Evolutionary conservation across 768 basidiomycete species (phyloP), one percentile per base, ranked within the genome.

Genomic region (Pisolithus marmoratus): DNA sequence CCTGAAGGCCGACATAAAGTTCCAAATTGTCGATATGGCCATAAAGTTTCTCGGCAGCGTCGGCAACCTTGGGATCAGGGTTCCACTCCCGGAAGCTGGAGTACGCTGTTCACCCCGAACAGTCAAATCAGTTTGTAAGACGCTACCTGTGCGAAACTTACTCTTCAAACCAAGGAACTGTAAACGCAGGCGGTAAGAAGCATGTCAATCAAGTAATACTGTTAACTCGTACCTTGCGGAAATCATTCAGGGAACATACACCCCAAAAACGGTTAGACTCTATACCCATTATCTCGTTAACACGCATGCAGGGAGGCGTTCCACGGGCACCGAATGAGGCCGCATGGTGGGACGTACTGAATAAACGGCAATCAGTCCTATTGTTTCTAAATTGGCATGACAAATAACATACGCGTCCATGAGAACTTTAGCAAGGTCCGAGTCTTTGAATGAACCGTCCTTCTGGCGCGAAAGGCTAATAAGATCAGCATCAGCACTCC

Each of bases 231-330:
- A 76, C 80, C 74, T 76, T 83, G 51, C 90, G 74, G 69, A 93
- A 93, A 54, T 92, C 90, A 56, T 93, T 93, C 55, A 93, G 64
- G 2, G 85, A 83, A 63, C 90, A 92, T 19, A 85, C 82, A 44
- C 89, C 90, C 90, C 90, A 94, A 20, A 62, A 57, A 27, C 90
- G 78, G 61, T 80, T 85, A 52, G 84, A 75, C 58, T 87, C 82
- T 43, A 93, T 91, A 38, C 88, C 88, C 87, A 93, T 86, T 38
- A 91, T 74, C 63, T 94, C 91, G 54, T 91, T 79, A 23, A 90
- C 61, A 40, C 78, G 81, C 84, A 92, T 87, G 44, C 78, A 66
- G n/a, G 66, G 75, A 44, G 90, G 90, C 2, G 86, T 90, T 6
- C 85, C 81, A 19, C 86, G 80, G 19, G 90, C 90, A 50, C 85